Evolutionary conservation across 2,329 filamentous ascomycete genomes (phyloP), one percentile per base, ranked within the genome.

Genomic region (Sporothrix luriei): DNA sequence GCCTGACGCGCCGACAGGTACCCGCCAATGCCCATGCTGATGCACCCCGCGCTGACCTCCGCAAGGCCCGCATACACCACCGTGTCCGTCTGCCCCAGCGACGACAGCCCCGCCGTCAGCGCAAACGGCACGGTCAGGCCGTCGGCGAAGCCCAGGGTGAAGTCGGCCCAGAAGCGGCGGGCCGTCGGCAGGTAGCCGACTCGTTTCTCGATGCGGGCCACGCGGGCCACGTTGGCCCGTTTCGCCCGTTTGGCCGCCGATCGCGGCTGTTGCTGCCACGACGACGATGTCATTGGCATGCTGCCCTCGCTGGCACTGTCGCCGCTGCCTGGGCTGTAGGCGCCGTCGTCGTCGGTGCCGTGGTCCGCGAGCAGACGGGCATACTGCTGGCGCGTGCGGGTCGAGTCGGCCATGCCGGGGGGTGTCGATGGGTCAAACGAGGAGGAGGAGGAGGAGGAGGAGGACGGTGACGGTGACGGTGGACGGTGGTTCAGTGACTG

Each of bases 101-200:
- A 85, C 24, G 85, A 86, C 4, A 93, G 82, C 2, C 90, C 90
- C 0, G 90, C 90, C 0, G 89, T 92, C 21, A 92, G 81, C 21
- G 91, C 90, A 75, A 93, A 92, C 0, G 90, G 90, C 0, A 92
- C 90, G 0, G 90, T 92, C 71, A 92, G 81, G 14, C 90, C 90
- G 79, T 93, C 90, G 0, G 90, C 88, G 72, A 92, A 87, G 26
- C 90, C 90, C 71, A 92, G 86, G 1, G 90, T 92, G 70, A 89
- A 87, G 78, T 92, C 89, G 51, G 85, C 83, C 14, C 89, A 78
- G 72, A 88, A 82, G 14, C 79, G 79, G 1, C 77, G 75, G 21
- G 79, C 73, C 1, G 72, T 72, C 3, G 77, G 78, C 9, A 74
- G 61, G 43, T 38, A 48, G 2, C 46, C 38, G 33, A 6, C 33